Evolutionary conservation across 805 yeast species (phyloP).

Genomic region (Kurtzmaniella fragi): DNA sequence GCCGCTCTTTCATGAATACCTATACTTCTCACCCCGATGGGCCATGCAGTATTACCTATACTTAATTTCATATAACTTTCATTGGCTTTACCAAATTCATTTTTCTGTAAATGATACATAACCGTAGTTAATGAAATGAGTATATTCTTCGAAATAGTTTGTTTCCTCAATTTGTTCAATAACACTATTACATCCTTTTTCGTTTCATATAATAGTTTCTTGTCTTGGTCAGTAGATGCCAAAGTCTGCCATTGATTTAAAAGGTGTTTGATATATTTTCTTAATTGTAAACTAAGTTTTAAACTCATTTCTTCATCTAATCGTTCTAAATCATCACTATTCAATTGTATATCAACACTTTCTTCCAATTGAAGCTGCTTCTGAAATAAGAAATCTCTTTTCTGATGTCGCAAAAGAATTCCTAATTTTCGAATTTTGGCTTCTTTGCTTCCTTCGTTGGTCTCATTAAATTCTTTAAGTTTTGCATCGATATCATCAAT

Average conservation of each 20-base stretch:
- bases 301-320: constrained; percentile 11
- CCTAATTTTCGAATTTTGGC: constrained; percentile 16
- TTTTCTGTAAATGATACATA: constrained; percentile 52
- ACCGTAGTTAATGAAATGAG: constrained; percentile 57
- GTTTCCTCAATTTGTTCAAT: constrained; percentile 31
- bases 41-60: constrained; percentile 90
- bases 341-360: constrained; percentile 9
- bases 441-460: constrained; percentile 9
- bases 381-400: constrained; percentile 16
- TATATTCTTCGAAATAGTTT: constrained; percentile 38
- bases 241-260: constrained; percentile 38
- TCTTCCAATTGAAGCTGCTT: constrained; percentile 24
- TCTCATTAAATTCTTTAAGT: constrained; percentile 15
- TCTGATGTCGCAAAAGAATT: constrained; percentile 10
- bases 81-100: constrained; percentile 48
- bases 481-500: constrained; percentile 20
- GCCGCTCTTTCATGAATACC: constrained; percentile 77
- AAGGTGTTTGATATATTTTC: constrained; percentile 44
- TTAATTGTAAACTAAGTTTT: constrained; percentile 34
- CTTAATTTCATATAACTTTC: constrained; percentile 71
- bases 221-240: constrained; percentile 8
- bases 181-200: constrained; percentile 48
- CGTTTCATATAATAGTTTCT: constrained; percentile 22
- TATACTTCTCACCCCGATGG: constrained; percentile 75
- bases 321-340: constrained; percentile 27